Evolutionary conservation across 1,139 yeast genomes (phyloP), one percentile per base, ranked within the genome.

Genomic region (Pichia sp.): DNA sequence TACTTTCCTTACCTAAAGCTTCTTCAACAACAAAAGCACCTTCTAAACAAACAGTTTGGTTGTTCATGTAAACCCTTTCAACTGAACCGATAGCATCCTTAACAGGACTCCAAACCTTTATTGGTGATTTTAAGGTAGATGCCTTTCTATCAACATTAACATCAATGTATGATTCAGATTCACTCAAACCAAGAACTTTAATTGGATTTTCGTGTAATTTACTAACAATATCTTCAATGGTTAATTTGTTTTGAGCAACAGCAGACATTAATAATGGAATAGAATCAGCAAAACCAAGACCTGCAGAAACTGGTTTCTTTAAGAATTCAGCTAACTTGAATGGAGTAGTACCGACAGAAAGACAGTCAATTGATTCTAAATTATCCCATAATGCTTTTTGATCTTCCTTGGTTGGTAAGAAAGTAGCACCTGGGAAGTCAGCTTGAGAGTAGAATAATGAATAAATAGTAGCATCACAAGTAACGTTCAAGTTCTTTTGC

Each of bases 391-490:
- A 74, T 45, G 81, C 86, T 28, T 69, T 72, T 66, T 85, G 95
- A 58, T 87, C 96, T 51, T 76, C 81, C 61, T 73, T 72, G 29
- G 91, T 71, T 52, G 96, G 96, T 61, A 89, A 70, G 71, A 80
- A 79, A 24, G 65, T 60, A 51, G 85, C 79, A 54, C 77, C 76
- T 40, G 88, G 83, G 59, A 75, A 76, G 32, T 86, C 89, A 33
- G 75, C 77, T 62, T 76, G 83, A 37, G 86, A 72, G 50, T 84
- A 68, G 69, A 87, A 88, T 61, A 89, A 71, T 5, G 95, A 70
- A 61, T 79, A 81, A 38, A 91, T 80, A 21, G 91, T 71, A 49
- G 86, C 95, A 64, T 91, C 98, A 65, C 95, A 86, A 32, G 97
- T 87, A 33, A 91, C 95, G 51, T 74, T 74, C 55, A 86, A 70